phyloP scores from a whole-genome alignment of 164 flowering plant species.

The Vitis vinifera region ASM3070453v1 NC_081820.1:16736501-16737000 shows the following conservation, averaged over 20 bases:
- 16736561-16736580: neutral
- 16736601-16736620: neutral
- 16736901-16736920: constrained; percentile 8
- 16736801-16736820: neutral
- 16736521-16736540: too few species aligned
- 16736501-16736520: too few species aligned
- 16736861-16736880: neutral
- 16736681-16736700: constrained; percentile 9
- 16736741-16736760: neutral
- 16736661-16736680: neutral
- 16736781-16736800: neutral
- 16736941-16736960: too few species aligned
- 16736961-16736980: neutral
- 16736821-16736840: neutral
- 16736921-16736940: neutral
- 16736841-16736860: neutral
- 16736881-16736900: constrained; percentile 5
- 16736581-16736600: neutral
- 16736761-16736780: neutral
- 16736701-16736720: neutral
- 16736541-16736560: too few species aligned
- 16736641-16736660: neutral
- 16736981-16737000: neutral
- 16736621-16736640: too few species aligned
- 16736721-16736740: neutral